Evolutionary conservation across 2,329 filamentous ascomycete species (phyloP), one percentile per base, ranked within the genome.

Genomic region (Pseudocercospora fuligena): DNA sequence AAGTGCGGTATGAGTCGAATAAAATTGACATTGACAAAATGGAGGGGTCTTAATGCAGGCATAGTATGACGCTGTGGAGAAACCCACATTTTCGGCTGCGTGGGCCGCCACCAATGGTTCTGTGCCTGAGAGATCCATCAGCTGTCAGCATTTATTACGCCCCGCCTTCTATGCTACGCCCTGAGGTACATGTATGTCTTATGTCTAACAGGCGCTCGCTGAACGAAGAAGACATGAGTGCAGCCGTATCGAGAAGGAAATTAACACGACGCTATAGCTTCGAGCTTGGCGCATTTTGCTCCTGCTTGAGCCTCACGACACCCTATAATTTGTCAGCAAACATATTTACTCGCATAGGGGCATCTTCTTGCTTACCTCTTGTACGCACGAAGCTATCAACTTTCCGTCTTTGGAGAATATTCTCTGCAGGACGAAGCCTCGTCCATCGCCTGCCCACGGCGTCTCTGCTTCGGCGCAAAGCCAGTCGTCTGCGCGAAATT

Each of bases 391-490:
- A 27, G 92, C 92, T 74, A 95, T 80, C 78, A 95, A 78, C 27
- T 84, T 89, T 23, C 92, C 92, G 68, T 93, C 89, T 70, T 82
- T 83, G 27, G 86, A 85, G 77, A 89, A 94, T 67, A 94, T 91
- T 78, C 87, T 86, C 83, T 93, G 91, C 72, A 86, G 87, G 47
- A 94, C 92, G 19, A 94, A 83, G 0, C 91, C 92, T 66, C 92
- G 84, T 3, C 91, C 92, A 73, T 93, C 90, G 1, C 90, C 91
- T 2, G 89, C 86, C 92, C 92, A 95, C 0, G 92, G 91, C 63
- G 88, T 92, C 79, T 91, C 87, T 86, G 92, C 92, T 82, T 94
- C 91, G 21, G 85, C 87, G 72, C 92, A 88, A 86, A 93, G 90
- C 91, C 91, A 94, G 79, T 93, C 83, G 64, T 86, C 84, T 40